A percentile compares a stretch with the other conserved stretches of the same genome.
phyloP scores from a whole-genome alignment of 192 early-diverging fungal species.

The Coemansia sp. region DNA sequence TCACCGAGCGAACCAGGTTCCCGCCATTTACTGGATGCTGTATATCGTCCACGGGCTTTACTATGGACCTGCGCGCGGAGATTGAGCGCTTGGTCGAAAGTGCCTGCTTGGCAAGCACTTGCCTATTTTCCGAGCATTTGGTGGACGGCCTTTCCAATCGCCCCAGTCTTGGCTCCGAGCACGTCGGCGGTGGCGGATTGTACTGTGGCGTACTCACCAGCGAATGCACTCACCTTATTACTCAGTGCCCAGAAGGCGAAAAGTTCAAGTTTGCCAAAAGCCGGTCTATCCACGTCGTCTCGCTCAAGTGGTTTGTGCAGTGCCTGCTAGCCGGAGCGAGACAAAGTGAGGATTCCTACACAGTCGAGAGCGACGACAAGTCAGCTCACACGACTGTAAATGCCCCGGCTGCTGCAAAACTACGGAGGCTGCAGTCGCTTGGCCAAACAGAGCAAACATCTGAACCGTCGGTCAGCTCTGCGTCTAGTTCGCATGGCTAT shows the following conservation, averaged over 20 bases:
- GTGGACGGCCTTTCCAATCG: not conserved
- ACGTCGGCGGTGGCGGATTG: constrained; percentile 43
- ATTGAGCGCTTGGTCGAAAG: constrained; percentile 26
- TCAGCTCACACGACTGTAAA: not conserved
- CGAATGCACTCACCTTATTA: constrained; percentile 54
- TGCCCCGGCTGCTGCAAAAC: not conserved
- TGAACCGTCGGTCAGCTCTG: not conserved
- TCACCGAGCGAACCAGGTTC: constrained; percentile 30
- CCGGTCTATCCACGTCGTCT: constrained; percentile 35
- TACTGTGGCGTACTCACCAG: constrained; percentile 38
- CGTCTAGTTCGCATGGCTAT: not conserved
- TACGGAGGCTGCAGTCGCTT: constrained; percentile 2
- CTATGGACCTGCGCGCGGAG: constrained; percentile 33
- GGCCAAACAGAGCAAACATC: not conserved
- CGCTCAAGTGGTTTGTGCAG: constrained; percentile 44
- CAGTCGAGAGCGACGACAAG: not conserved
- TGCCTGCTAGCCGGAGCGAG: constrained; percentile 29
- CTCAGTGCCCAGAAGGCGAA: constrained; percentile 24
- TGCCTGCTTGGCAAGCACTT: not conserved
- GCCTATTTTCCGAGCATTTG: not conserved
- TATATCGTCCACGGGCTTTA: constrained; percentile 49
- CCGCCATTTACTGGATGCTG: constrained; percentile 48
- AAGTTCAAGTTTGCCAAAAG: constrained; percentile 52
- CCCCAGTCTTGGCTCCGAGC: too few relatives aligned
- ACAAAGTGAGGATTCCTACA: constrained; percentile 32